Evolutionary conservation across 2,329 filamentous ascomycete species (phyloP), one percentile per base, ranked within the genome.

Genomic region (Emericellopsis cladophorae): DNA sequence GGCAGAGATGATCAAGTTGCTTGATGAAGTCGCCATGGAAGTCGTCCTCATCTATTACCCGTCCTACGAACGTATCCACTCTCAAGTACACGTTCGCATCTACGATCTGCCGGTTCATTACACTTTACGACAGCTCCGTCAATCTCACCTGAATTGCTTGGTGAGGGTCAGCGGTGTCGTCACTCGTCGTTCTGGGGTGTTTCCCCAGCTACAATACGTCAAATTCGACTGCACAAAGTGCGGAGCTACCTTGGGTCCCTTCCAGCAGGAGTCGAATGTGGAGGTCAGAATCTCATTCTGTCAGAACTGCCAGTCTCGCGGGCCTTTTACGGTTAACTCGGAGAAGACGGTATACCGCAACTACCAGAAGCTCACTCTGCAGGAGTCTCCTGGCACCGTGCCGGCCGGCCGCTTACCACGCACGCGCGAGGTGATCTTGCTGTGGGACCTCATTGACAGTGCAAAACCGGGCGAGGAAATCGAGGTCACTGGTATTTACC

Each of bases 261-360:
- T 95, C 68, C 90, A 95, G 56, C 92, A 98, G 55, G 92, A 98
- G 65, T 92, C 90, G 34, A 94, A 92, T 46, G 81, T 89, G 35
- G 92, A 98, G 61, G 89, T 98, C 56, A 95, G 90, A 64, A 86
- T 98, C 51, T 86, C 84, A 1, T 98, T 85, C 68, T 98, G 92
- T 58, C 90, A 95, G 57, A 92, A 85, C 58, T 98, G 92, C 64
- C 90, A 96, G 64, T 93, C 87, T 32, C 81, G 87, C 33, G 92
- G 92, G 0, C 93, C 92, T 0, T 98, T 98, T 56, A 94, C 82
- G 0, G 69, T 98, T 49, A 96, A 96, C 65, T 92, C 88, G 4
- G 92, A 96, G 59, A 93, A 95, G 70, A 98, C 92, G 0, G 84
- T 98, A 14, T 98, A 98, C 65, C 84, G 92, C 47, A 98, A 98